Evolutionary conservation across 2,329 filamentous ascomycete species (phyloP).

Genomic region (Leptodontidium sp.): DNA sequence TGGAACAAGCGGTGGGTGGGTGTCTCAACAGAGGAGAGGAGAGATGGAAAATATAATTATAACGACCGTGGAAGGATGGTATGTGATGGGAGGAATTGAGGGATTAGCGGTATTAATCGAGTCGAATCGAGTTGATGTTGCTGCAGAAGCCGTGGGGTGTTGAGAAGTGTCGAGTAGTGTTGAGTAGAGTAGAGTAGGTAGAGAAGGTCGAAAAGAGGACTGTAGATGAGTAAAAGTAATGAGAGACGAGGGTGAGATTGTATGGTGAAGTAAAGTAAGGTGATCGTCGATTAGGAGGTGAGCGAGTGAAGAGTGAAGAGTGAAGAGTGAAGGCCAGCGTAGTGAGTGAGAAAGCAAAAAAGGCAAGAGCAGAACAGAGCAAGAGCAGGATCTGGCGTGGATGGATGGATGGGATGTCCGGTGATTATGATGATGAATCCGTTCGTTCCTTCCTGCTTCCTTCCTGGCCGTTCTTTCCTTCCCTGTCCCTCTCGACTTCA

Average conservation of each 20-base stretch:
- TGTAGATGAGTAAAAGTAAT: neutral
- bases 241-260: neutral
- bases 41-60: conserved; percentile 8
- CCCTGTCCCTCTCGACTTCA: neutral
- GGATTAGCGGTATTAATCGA: neutral
- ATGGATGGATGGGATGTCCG: conserved; percentile 13
- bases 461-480: neutral
- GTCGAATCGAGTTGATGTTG: neutral
- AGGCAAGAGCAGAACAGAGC: neutral
- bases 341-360: conserved; percentile 4
- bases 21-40: neutral
- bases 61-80: neutral
- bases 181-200: neutral
- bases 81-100: neutral
- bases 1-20: conserved; percentile 8
- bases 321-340: neutral
- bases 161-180: neutral
- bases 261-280: neutral
- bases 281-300: neutral
- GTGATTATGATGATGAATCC: conserved; percentile 5
- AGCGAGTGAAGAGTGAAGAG: neutral
- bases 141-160: conserved; percentile 14
- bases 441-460: neutral
- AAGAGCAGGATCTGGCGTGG: neutral
- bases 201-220: neutral